Conservation (phyloP, 768 basidiomycete genomes). For the Pleurotus eryngii region DNA sequence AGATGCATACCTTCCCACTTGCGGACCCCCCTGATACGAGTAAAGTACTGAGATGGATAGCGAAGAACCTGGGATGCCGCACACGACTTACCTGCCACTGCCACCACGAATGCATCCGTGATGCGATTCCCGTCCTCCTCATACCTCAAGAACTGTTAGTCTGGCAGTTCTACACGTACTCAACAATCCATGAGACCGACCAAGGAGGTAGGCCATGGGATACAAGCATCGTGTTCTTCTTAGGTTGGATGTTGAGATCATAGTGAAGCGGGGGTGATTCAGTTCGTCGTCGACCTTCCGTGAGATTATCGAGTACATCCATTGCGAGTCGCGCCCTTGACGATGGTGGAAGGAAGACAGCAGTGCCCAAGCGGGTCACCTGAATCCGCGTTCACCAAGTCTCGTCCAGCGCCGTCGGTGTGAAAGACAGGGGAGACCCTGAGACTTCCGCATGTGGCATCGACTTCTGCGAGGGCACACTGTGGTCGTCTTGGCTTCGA, state of each 20-base stretch:
- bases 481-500: background rate
- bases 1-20: slow-evolving; percentile 71
- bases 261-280: slow-evolving; percentile 2
- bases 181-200: slow-evolving; percentile 32
- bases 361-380: background rate
- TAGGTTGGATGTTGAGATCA: slow-evolving; percentile 29
- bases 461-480: background rate
- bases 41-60: background rate
- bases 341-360: no score
- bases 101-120: slow-evolving; percentile 79
- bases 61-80: background rate
- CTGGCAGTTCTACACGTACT: background rate
- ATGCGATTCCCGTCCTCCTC: slow-evolving; percentile 67
- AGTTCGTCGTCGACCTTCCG: background rate
- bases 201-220: slow-evolving; percentile 87
- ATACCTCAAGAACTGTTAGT: slow-evolving; percentile 51
- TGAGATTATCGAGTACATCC: background rate
- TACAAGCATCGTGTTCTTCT: slow-evolving; percentile 75
- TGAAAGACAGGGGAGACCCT: background rate
- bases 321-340: background rate
- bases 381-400: background rate
- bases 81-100: slow-evolving; percentile 64
- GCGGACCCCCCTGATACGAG: slow-evolving; percentile 67
- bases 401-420: background rate
- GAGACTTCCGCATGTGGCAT: background rate